Evolutionary conservation across 2,329 filamentous ascomycete species (phyloP), one percentile per base, ranked within the genome.

Genomic region (Paracamarosporium sp.): DNA sequence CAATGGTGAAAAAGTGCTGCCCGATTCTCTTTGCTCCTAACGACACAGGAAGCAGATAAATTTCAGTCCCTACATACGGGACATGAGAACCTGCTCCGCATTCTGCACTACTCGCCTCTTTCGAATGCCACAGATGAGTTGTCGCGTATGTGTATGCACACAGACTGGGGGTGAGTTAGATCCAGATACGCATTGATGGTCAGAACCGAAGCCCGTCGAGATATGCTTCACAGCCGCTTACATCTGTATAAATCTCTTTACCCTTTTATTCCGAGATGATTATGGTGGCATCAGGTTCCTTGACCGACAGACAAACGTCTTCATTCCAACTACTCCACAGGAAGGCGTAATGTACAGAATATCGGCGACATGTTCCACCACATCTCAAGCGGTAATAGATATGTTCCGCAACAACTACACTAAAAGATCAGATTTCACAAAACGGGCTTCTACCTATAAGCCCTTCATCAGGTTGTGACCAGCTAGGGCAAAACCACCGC

Each of bases 51-150:
- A 11, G 76, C 80, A 59, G 50, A 52, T 12, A 24, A 8, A 13
- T 70, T 85, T n/a, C 61, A 80, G 3, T 69, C 71, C 20, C 79
- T 83, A 43, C 86, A 88, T 70, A 81, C 79, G 31, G 82, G 82
- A 0, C 78, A 83, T 55, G 83, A 86, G 62, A 86, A 87, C 60
- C 86, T 88, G 59, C 76, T 89, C 9, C 81, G 87, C 1, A 71
- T 90, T 25, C 74, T 88, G 15, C 86, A 89, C 67, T 89, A 86
- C 58, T 83, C 84, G 0, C 74, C 80, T 2, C 75, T 85, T 4
- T 75, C 79, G 25, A 79, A 78, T 5, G 73, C 75, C 30, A 77
- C 76, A 33, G 68, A 85, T 20, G 75, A 78, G 28, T 78, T 75
- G 40, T 76, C 79, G 12, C 75, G 84, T 11, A 83, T 85, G 48